phyloP scores from a whole-genome alignment of 208 protist species.

The Trypanosomatidae sp. region DNA sequence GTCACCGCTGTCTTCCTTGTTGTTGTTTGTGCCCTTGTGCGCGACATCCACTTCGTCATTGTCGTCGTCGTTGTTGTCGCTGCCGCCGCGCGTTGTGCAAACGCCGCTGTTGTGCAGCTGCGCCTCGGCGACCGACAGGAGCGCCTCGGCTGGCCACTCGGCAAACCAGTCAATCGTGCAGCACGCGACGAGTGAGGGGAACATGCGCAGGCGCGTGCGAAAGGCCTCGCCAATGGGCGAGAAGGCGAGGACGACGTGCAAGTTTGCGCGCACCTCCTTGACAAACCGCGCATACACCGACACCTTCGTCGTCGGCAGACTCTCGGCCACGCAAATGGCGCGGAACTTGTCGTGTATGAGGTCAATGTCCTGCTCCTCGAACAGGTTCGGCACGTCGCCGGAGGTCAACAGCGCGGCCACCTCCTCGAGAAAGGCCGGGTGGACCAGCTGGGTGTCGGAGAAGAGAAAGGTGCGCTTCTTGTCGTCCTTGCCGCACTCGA shows the following conservation, averaged over 20 bases:
- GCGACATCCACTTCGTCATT: not conserved
- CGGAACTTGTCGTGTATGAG: conserved; percentile 92
- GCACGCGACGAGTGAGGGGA: conserved; percentile 95
- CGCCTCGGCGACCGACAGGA: conserved; percentile 86
- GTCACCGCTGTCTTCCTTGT: no score
- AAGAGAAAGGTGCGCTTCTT: conserved; percentile 95
- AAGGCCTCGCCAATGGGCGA: conserved; percentile 94
- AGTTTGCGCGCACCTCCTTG: conserved; percentile 87
- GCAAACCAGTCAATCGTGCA: conserved; percentile 99
- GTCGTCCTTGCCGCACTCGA: conserved; percentile 92
- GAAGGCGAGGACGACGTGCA: conserved; percentile 95
- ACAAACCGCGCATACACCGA: conserved; percentile 93
- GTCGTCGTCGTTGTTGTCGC: conserved; percentile 1
- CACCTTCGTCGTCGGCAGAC: conserved; percentile 90
- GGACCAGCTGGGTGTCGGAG: conserved; percentile 94
- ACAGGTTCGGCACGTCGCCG: conserved; percentile 96
- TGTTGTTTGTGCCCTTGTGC: no score
- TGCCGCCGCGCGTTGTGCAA: not conserved
- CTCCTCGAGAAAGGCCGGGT: conserved; percentile 96
- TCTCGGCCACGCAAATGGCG: conserved; percentile 81
- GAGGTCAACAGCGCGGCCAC: conserved; percentile 94
- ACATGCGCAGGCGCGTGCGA: conserved; percentile 93
- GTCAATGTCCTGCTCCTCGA: conserved; percentile 93
- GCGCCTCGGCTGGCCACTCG: conserved; percentile 93
- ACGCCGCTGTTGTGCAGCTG: conserved; percentile 20